Evolutionary conservation across 345 rosid genomes (phyloP).

Genomic region (Moringa oleifera): DNA sequence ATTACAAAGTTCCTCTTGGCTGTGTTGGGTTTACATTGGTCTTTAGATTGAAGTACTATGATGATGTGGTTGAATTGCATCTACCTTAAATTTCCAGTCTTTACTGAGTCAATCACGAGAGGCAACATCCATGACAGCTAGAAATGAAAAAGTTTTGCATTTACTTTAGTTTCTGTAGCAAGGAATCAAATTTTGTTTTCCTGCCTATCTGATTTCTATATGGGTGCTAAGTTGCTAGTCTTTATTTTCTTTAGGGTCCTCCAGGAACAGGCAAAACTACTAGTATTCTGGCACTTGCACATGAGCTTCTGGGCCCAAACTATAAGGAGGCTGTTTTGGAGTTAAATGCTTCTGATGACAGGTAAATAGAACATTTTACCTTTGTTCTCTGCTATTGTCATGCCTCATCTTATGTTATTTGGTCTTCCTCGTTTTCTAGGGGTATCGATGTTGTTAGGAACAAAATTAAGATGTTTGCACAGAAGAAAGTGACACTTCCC

Average conservation of each 20-base stretch:
- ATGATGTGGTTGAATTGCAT: not conserved
- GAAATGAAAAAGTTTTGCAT: not conserved
- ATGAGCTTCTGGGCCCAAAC: conserved; percentile 79
- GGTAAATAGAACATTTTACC: conserved; percentile 33
- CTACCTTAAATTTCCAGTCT: conserved; percentile 1
- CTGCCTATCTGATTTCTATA: not conserved
- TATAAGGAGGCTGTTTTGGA: conserved; percentile 86
- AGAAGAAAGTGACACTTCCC: conserved; percentile 87
- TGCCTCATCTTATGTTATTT: conserved; percentile 7
- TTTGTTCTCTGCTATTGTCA: conserved; percentile 1
- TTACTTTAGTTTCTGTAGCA: not conserved
- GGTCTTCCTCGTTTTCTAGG: conserved; percentile 34
- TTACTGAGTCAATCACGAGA: not conserved
- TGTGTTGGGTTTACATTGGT: not conserved
- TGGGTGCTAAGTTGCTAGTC: not conserved
- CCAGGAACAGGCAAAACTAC: conserved; percentile 99
- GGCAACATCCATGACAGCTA: not conserved
- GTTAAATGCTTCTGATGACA: conserved; percentile 96
- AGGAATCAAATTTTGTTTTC: not conserved
- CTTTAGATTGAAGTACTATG: not conserved
- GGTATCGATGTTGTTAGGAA: conserved; percentile 94
- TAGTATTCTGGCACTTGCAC: conserved; percentile 94
- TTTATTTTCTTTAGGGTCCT: conserved; percentile 57
- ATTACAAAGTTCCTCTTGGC: not conserved
- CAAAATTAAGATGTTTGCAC: conserved; percentile 99